phyloP scores from a whole-genome alignment of 192 early-diverging fungal species.

The Coemansia sp. region DNA sequence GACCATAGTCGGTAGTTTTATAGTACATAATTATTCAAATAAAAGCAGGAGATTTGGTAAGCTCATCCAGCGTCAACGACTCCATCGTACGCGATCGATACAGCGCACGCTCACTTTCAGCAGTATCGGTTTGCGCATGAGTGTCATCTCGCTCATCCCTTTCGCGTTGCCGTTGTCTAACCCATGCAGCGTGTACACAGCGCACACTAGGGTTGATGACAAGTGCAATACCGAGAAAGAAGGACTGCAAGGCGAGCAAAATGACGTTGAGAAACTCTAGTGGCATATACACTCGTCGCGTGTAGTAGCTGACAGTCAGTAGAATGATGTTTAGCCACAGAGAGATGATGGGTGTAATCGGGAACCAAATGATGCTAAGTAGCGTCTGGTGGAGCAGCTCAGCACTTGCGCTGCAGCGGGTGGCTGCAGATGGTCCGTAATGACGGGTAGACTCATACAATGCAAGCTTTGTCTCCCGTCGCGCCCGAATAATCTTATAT shows the following conservation, averaged over 20 bases:
- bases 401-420: background rate
- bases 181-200: background rate
- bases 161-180: slow-evolving; percentile 4
- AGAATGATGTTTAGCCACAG: slow-evolving; percentile 37
- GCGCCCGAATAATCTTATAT: slow-evolving; percentile 23
- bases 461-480: slow-evolving; percentile 11
- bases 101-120: background rate
- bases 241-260: slow-evolving; percentile 33
- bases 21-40: background rate
- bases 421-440: slow-evolving; percentile 6
- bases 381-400: slow-evolving; percentile 33
- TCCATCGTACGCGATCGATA: background rate
- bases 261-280: slow-evolving; percentile 31
- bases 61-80: slow-evolving; percentile 1
- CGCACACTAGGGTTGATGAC: slow-evolving; percentile 28
- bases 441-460: slow-evolving; percentile 4
- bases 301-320: slow-evolving; percentile 26
- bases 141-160: background rate
- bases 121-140: background rate
- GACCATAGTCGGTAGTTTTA: no score
- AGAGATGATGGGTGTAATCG: slow-evolving; percentile 35
- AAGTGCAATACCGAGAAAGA: slow-evolving; percentile 33
- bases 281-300: slow-evolving; percentile 9
- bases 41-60: background rate
- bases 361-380: slow-evolving; percentile 37